Evolutionary conservation across 306 rosid genomes (phyloP).

Genomic region (Luffa aegyptiaca): DNA sequence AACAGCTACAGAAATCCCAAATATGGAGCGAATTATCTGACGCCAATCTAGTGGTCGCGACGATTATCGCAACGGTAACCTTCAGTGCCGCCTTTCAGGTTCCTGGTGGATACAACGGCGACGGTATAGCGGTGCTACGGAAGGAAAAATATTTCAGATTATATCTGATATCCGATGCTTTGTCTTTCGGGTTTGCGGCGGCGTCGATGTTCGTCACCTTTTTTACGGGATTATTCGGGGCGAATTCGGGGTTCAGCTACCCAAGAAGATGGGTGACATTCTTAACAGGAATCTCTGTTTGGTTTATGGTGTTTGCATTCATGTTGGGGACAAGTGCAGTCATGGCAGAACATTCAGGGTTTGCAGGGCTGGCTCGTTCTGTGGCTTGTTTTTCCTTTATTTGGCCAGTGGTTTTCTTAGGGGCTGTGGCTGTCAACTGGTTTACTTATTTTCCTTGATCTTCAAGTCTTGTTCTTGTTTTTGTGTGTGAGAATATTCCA

Average conservation of each 20-base stretch:
- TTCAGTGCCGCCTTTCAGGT: constrained; percentile 3
- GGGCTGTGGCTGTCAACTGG: constrained; percentile 4
- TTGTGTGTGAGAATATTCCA: background rate
- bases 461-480: background rate
- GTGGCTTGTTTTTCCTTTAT: background rate
- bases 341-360: background rate
- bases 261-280: background rate
- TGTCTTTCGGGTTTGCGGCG: background rate
- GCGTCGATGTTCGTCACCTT: constrained; percentile 5
- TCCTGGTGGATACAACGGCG: background rate
- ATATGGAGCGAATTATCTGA: background rate
- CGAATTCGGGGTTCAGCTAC: background rate
- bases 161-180: background rate
- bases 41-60: background rate
- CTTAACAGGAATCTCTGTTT: background rate
- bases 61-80: background rate
- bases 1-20: background rate
- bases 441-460: background rate
- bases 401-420: background rate
- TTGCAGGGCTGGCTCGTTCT: background rate
- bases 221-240: background rate
- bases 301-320: constrained; percentile 10
- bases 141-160: background rate
- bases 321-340: background rate
- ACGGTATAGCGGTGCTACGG: background rate